A percentile compares a stretch with the other conserved stretches of the same genome.
These are phyloP conservation scores for Yamadazyma kitorensis DNA, from an alignment of 805 yeast species.

Conservation along the genomic window DNA sequence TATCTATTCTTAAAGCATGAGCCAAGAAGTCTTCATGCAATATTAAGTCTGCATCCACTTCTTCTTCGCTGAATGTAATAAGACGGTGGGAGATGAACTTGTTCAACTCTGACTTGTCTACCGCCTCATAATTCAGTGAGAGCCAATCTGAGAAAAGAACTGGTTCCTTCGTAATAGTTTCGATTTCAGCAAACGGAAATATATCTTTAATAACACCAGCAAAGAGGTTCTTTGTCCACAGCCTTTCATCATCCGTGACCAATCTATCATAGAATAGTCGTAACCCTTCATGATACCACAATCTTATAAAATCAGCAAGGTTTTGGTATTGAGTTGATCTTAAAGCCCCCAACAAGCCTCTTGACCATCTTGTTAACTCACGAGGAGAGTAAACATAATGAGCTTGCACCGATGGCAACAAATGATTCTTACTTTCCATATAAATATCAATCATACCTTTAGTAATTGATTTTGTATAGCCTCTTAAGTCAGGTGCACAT, in stretches of 20 bases:
- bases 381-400: constrained; percentile 86
- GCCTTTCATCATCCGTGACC: constrained; percentile 42
- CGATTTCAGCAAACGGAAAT: constrained; percentile 49
- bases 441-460: constrained; percentile 68
- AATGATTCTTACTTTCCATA: constrained; percentile 35
- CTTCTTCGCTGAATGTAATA: constrained; percentile 75
- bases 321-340: constrained; percentile 30
- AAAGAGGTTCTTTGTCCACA: constrained; percentile 45
- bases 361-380: constrained; percentile 83
- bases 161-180: constrained; percentile 42
- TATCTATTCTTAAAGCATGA: constrained; percentile 72
- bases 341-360: constrained; percentile 63
- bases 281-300: constrained; percentile 81
- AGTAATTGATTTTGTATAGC: constrained; percentile 51
- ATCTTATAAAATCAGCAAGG: constrained; percentile 48
- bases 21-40: constrained; percentile 70
- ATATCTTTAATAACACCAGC: constrained; percentile 24
- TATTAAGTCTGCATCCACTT: constrained; percentile 55
- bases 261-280: constrained; percentile 77
- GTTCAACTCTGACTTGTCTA: constrained; percentile 43
- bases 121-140: constrained; percentile 58
- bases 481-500: constrained; percentile 57
- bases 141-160: constrained; percentile 76
- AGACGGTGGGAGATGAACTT: constrained; percentile 63
- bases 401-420: constrained; percentile 37